Evolutionary conservation across 129 eudicot genomes (phyloP), one percentile per base, ranked within the genome.

Genomic region (Flaveria robusta): DNA sequence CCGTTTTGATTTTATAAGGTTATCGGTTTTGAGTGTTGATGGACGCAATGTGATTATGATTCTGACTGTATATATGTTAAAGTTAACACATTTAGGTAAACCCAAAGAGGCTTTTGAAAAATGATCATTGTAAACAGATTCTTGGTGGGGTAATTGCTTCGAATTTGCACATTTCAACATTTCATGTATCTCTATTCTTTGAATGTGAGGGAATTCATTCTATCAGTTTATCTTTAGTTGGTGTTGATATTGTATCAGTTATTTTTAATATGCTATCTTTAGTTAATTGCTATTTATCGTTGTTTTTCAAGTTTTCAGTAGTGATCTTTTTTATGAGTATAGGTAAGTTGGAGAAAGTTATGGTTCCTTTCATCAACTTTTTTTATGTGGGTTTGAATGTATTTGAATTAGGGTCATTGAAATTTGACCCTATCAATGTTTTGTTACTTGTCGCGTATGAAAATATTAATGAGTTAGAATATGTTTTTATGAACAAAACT

Each of bases 341-440:
- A 68, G 51, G 72, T 68, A 9, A 45, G 15, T 59, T 59, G 66
- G 18, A 43, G 56, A 15, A 15, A 69, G 59, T 13, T 42, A 56
- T 72, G 1, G n/a, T 0, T 70, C 15, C 15, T 41, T 72, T 72
- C 46, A 12, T 46, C 8, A 13, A 12, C 1, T 56, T 51, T 55
- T 18, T 7, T 14, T 26, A 13, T 62, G 37, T 27, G 20, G 67
- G 42, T 26, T 7, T 59, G 66, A 59, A 59, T 47, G 59, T 23
- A 47, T 70, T 24, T 70, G 23, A 27, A 11, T 69, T 69, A 24
- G 42, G 59, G 42, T 46, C 3, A 13, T 23, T 23, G 66, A 24
- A 59, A 58, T 37, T 70, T 50, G 41, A 7, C 59, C 23, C 2
- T n/a, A 23, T 52, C 60, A 26, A 59, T 23, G 66, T 59, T 2